Evolutionary conservation across 768 basidiomycete species (phyloP), one percentile per base, ranked within the genome.

Genomic region (Peribolospora baueri): DNA sequence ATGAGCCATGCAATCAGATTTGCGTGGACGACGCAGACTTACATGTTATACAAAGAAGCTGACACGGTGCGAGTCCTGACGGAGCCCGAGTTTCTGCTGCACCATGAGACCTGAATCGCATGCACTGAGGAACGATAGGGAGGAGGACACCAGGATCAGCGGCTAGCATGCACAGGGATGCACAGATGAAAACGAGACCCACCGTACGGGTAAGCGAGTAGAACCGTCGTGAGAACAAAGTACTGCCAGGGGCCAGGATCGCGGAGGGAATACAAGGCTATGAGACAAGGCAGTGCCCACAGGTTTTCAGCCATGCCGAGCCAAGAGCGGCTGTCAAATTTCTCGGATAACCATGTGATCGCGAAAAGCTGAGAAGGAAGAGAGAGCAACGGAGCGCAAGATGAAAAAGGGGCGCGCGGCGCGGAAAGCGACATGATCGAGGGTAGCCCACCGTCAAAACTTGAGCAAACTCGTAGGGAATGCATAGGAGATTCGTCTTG

Each of bases 31-130:
- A 25, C 25, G 25, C 25, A 25, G 25, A 25, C 25, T 25, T 25
- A 25, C 25, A 25, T 25, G 25, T 25, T 25, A 25, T 25, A 57
- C 39, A 11, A 50, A 38, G 66, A 61, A 0, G 66, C 64, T 0
- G 66, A 64, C 4, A 69, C 63, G 2, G 68, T 67, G 14, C 68
- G 56, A 4, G 60, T 66, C n/a, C 64, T 58, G 1, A 70, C 66
- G 4, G 57, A 60, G 0, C 66, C 66, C 0, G 66, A 57, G 52
- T 68, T 67, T 25, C 64, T 45, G 9, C 61, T 63, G 0, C 52
- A 51, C 68, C 68, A 69, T 3, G 61, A 59, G 8, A 68, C 68
- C 48, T 68, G 68, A 2, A 66, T 61, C 3, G 67, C 65, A 47
- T 65, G 65, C 0, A 63, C 62, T 52, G 53, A 46, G 54, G 48